Percentiles rank a stretch among this genome's conserved stretches.
These are phyloP conservation scores for Sutorius eximius DNA, from an alignment of 1,284 basidiomycete species.

Conservation along the genomic window DNA sequence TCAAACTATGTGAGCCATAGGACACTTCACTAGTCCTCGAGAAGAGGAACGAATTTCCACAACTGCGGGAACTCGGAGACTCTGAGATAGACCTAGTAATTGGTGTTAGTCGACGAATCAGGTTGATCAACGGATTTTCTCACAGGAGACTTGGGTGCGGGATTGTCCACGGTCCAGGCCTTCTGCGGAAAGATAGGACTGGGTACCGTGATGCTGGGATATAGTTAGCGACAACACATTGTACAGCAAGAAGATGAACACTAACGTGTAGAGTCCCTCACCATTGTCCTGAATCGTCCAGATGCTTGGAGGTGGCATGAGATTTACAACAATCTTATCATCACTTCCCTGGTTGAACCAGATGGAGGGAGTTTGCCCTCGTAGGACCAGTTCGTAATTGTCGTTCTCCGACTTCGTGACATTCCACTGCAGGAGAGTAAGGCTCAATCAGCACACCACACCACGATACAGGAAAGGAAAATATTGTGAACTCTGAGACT, in stretches of 20 bases:
- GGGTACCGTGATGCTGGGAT: neutral
- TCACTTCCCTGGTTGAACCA: neutral
- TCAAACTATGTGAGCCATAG: neutral
- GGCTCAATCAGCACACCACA: neutral
- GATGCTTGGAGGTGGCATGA: neutral
- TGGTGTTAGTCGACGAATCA: neutral
- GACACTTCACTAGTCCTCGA: neutral
- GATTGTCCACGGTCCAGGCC: neutral
- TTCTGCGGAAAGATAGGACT: accelerated
- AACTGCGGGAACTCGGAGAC: neutral
- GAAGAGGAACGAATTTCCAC: neutral
- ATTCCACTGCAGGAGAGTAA: neutral
- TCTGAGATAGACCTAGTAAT: neutral
- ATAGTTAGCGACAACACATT: neutral
- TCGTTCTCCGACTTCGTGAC: neutral
- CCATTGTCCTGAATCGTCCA: neutral
- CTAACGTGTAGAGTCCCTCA: neutral
- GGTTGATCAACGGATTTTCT: neutral
- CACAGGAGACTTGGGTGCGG: neutral
- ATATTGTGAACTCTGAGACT: neutral
- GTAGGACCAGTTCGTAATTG: neutral
- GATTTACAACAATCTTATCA: neutral
- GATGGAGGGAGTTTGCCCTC: too few species aligned
- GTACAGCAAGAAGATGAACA: neutral
- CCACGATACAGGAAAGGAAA: neutral